A percentile compares a stretch with the other conserved stretches of the same genome.
These are phyloP conservation scores for Ogataea methanolica DNA, from an alignment of 805 yeast genomes.

Conservation along the genomic window DNA sequence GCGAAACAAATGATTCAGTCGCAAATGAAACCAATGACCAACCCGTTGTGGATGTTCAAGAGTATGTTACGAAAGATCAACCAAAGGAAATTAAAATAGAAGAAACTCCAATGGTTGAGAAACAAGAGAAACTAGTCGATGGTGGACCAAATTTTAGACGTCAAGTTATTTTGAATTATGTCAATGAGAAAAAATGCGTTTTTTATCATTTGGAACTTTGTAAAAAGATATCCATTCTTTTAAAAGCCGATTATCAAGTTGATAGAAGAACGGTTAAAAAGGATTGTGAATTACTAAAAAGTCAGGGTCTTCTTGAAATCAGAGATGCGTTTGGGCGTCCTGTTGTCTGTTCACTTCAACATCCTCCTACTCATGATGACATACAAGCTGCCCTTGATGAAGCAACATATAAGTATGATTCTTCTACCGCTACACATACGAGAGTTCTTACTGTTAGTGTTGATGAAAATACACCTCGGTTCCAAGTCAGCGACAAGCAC, in stretches of 20 bases:
- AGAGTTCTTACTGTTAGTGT: too few species aligned
- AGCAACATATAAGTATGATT: background rate
- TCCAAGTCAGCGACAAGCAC: constrained; percentile 19
- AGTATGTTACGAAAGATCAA: background rate
- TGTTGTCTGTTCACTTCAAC: constrained; percentile 8
- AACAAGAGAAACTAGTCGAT: constrained; percentile 11
- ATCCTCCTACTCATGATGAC: constrained; percentile 12
- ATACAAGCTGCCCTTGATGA: constrained; percentile 3
- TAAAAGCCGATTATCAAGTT: constrained; percentile 36
- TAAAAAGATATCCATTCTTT: constrained; percentile 34
- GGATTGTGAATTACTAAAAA: constrained; percentile 36
- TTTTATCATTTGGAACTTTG: constrained; percentile 38
- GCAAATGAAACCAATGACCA: too few species aligned
- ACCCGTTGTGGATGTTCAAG: too few species aligned
- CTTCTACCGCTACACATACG: too few species aligned
- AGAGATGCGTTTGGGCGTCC: constrained; percentile 5
- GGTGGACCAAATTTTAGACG: constrained; percentile 26
- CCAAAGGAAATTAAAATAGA: background rate
- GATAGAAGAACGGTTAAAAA: constrained; percentile 52
- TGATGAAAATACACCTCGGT: constrained; percentile 4
- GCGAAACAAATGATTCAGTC: too few species aligned
- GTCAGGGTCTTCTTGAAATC: constrained; percentile 22
- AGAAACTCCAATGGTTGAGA: background rate
- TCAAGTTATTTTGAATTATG: constrained; percentile 32
- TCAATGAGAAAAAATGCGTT: constrained; percentile 41